Evolutionary conservation across 1,139 yeast genomes (phyloP), one percentile per base, ranked within the genome.

Genomic region (Saccharomyces hybrid): DNA sequence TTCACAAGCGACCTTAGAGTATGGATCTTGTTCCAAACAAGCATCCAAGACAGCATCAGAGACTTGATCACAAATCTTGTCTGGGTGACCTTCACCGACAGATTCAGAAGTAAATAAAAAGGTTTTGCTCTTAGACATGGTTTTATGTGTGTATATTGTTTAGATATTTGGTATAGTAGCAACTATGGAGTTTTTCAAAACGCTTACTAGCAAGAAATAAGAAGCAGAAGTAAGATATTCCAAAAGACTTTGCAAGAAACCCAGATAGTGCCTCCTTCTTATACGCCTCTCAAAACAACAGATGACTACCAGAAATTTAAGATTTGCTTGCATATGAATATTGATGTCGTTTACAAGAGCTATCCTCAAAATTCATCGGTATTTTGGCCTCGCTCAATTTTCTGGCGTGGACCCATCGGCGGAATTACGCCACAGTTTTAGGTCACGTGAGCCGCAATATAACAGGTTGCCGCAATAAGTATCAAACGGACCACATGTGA

Each of bases 61-160:
- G 64, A 95, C 96, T 80, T 93, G 99, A 77, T 93, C 99, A 79
- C 99, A 93, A 79, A 93, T 95, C 85, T 93, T 93, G 75, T 93
- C 99, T 73, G 99, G 98, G 83, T 93, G 98, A 72, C 98, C 98
- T 77, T 89, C 96, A 79, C 96, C 96, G 68, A 89, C 96, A 65
- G 96, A 89, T 80, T 93, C 99, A 66, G 98, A 91, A 68, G 96
- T 88, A 74, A 88, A 88, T 70, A 88, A 79, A 75, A 88, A 88
- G 60, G 83, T 75, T 28, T 52, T 52, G 51, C 49, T 52, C n/a
- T 38, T 38, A 12, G 44, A 38, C 44, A 38, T 38, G n/a, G 19
- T 38, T 16, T 8, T 4, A 24, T 38, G 11, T 16, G 8, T 8
- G 44, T 38, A 38, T 38, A 38, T 38, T 16, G 6, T 38, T 5